Percentiles rank a stretch among this genome's conserved stretches.
phyloP scores from a whole-genome alignment of 768 basidiomycete species.

The Pisolithus orientalis region DNA sequence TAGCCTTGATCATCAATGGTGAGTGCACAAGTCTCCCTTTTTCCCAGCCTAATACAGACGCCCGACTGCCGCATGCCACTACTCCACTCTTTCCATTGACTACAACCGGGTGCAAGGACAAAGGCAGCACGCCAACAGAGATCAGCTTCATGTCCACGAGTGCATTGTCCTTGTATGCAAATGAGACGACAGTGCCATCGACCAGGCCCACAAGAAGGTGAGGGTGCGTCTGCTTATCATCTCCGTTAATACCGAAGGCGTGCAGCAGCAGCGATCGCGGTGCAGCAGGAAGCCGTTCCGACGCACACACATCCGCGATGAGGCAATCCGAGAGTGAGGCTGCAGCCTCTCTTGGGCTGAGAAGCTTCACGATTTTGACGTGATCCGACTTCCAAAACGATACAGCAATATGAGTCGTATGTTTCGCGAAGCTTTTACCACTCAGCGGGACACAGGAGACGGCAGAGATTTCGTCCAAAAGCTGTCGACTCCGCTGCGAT shows the following conservation, averaged over 20 bases:
- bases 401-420: conserved; percentile 48
- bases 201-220: conserved; percentile 69
- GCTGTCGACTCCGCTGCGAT: conserved; percentile 17
- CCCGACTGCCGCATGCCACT: conserved; percentile 66
- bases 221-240: conserved; percentile 34
- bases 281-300: conserved; percentile 34
- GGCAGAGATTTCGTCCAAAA: conserved; percentile 56
- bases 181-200: conserved; percentile 65
- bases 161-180: conserved; percentile 37
- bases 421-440: conserved; percentile 34
- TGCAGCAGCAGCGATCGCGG: conserved; percentile 43
- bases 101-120: conserved; percentile 49
- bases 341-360: conserved; percentile 3
- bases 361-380: conserved; percentile 45
- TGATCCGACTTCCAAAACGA: conserved; percentile 71
- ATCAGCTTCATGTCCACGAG: conserved; percentile 50
- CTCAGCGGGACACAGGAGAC: conserved; percentile 56
- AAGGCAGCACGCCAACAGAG: conserved; percentile 62
- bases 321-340: neutral
- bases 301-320: conserved; percentile 21
- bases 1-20: conserved; percentile 65
- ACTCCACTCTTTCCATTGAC: conserved; percentile 52
- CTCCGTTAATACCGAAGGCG: conserved; percentile 45
- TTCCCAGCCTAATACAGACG: conserved; percentile 65
- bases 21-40: conserved; percentile 60